Percentiles rank a stretch among this genome's conserved stretches.
Evolutionary conservation across 768 basidiomycete genomes (phyloP).

Genomic region (Leccinum uliginosum): DNA sequence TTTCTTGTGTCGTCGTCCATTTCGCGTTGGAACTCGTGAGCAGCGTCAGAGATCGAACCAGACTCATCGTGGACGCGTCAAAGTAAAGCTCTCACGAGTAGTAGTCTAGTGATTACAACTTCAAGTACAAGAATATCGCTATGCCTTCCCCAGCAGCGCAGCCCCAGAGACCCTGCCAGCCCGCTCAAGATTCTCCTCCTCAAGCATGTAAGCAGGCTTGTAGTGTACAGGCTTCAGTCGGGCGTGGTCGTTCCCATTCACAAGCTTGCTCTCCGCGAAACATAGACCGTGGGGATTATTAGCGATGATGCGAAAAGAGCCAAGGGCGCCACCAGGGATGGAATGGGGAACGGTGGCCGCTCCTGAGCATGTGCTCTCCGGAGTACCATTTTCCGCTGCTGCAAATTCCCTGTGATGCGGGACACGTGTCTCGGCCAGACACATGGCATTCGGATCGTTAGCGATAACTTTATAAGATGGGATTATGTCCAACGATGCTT

Average conservation of each 20-base stretch:
- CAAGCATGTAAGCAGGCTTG: conserved; percentile 76
- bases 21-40: conserved; percentile 24
- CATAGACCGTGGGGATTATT: conserved; percentile 20
- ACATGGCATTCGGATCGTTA: conserved; percentile 15
- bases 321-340: not conserved
- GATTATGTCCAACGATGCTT: conserved; percentile 7
- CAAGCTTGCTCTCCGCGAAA: conserved; percentile 8
- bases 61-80: conserved; percentile 11
- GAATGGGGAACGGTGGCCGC: not conserved
- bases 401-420: not conserved
- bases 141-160: conserved; percentile 6
- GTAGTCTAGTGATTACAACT: not conserved
- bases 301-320: conserved; percentile 17
- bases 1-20: conserved; percentile 63
- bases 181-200: conserved; percentile 70
- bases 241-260: not conserved
- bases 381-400: not conserved
- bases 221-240: conserved; percentile 37
- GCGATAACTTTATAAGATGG: conserved; percentile 21
- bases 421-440: conserved; percentile 10
- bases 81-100: not conserved
- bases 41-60: conserved; percentile 19
- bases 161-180: conserved; percentile 49
- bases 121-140: not conserved
- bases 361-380: conserved; percentile 13